Evolutionary conservation across 345 rosid genomes (phyloP).

Genomic region (Linum tenue): DNA sequence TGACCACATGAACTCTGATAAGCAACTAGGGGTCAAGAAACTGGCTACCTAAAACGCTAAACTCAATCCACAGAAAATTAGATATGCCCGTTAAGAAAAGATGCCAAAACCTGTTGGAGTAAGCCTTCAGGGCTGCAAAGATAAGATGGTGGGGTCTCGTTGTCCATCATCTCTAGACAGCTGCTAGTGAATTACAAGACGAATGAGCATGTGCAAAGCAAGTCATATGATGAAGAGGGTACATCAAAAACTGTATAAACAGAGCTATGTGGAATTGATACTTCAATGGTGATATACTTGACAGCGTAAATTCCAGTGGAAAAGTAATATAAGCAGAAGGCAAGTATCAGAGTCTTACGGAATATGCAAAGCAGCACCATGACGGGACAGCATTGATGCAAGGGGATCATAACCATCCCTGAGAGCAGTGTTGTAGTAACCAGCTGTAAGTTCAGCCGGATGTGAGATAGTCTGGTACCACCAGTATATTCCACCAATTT

Average conservation of each 20-base stretch:
- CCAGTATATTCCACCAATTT: constrained; percentile 62
- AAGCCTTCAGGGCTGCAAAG: constrained; percentile 67
- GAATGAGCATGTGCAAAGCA: not conserved
- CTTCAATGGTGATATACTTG: not conserved
- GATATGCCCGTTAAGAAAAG: not conserved
- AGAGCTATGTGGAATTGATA: not conserved
- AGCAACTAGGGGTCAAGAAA: not conserved
- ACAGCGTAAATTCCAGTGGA: not conserved
- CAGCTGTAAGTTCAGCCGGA: constrained; percentile 56
- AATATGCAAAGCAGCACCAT: constrained; percentile 59
- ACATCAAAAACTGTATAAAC: not conserved
- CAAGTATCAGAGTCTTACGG: constrained; percentile 28
- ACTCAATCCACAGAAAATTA: not conserved
- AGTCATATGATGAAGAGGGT: not conserved
- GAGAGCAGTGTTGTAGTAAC: constrained; percentile 51
- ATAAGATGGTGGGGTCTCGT: constrained; percentile 48
- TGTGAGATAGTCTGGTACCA: constrained; percentile 54
- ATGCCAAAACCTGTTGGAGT: constrained; percentile 39
- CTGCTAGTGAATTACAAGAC: constrained; percentile 17
- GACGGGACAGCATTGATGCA: constrained; percentile 50
- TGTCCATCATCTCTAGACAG: constrained; percentile 58
- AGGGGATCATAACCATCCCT: constrained; percentile 61
- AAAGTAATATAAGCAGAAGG: not conserved
- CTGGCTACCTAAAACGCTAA: not conserved
- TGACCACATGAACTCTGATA: not conserved